Conservation (phyloP, 495 filamentous ascomycete genomes). For the Entonaema liquescens region DNA sequence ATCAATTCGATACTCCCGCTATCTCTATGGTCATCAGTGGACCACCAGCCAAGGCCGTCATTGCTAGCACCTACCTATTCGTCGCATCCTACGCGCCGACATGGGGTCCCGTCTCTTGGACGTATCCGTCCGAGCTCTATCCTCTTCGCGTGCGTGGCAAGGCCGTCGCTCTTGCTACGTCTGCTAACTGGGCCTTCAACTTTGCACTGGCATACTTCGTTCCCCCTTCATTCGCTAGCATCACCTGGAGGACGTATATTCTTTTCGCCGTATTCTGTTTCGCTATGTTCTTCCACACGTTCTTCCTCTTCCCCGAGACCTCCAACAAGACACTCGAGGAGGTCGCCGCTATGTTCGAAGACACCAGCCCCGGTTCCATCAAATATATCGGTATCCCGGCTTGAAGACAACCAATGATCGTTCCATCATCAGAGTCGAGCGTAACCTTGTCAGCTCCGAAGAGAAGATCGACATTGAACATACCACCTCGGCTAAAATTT, state of each 20-base stretch:
- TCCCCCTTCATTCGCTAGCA: conserved; percentile 76
- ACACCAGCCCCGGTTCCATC: conserved; percentile 56
- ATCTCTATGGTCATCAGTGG: conserved; percentile 63
- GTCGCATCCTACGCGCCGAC: conserved; percentile 80
- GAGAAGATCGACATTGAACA: conserved; percentile 45
- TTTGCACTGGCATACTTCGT: conserved; percentile 83
- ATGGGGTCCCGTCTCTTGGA: conserved; percentile 76
- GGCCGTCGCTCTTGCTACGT: conserved; percentile 75
- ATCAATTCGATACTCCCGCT: conserved; percentile 48
- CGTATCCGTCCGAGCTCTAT: conserved; percentile 80
- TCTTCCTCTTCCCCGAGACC: conserved; percentile 85
- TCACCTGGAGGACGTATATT: conserved; percentile 77
- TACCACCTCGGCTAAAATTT: conserved; percentile 8
- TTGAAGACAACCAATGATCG: conserved; percentile 67
- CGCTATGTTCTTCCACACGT: conserved; percentile 76
- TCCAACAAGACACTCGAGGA: conserved; percentile 84
- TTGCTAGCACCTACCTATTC: conserved; percentile 82
- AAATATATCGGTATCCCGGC: conserved; percentile 72
- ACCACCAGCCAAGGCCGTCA: conserved; percentile 71
- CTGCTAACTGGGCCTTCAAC: conserved; percentile 82
- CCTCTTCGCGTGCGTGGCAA: conserved; percentile 76
- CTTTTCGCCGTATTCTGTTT: conserved; percentile 81
- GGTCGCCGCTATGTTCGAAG: conserved; percentile 74
- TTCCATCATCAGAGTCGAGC: conserved; percentile 44
- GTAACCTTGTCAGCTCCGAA: conserved; percentile 46